Conservation (phyloP, 2,329 filamentous ascomycete species). For the Phoma herbarum region DNA sequence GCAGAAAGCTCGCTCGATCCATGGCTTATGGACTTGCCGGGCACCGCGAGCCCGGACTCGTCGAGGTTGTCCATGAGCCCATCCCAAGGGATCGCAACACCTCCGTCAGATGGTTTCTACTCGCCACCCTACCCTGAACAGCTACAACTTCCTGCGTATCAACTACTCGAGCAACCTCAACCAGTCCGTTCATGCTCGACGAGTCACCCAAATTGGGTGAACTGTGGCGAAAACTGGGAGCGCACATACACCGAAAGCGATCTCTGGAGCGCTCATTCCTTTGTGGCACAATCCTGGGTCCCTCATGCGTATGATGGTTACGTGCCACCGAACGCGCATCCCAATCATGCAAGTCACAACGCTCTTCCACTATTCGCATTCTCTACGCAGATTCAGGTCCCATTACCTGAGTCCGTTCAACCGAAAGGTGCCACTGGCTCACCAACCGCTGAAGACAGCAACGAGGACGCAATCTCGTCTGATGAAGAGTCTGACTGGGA, state of each 20-base stretch:
- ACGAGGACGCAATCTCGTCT: not conserved
- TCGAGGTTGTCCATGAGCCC: conserved; percentile 22
- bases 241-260: conserved; percentile 6
- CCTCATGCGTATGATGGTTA: conserved; percentile 3
- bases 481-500: conserved; percentile 10
- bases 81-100: conserved; percentile 13
- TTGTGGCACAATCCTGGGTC: conserved; percentile 17
- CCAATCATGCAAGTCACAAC: not conserved
- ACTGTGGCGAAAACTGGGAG: conserved; percentile 10
- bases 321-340: not conserved
- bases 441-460: not conserved
- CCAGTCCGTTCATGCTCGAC: conserved; percentile 1
- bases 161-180: conserved; percentile 11
- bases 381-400: not conserved
- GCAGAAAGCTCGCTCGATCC: conserved; percentile 20
- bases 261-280: conserved; percentile 13
- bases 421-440: not conserved
- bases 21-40: conserved; percentile 25
- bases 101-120: conserved; percentile 22
- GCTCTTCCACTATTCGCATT: not conserved
- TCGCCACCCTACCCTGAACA: conserved; percentile 24
- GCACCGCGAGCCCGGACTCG: conserved; percentile 24
- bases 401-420: not conserved
- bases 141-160: conserved; percentile 7
- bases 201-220: conserved; percentile 14